A percentile compares a stretch with the other conserved stretches of the same genome.
Evolutionary conservation across 2,329 filamentous ascomycete species (phyloP).

Genomic region (Fusarium bactridioides): DNA sequence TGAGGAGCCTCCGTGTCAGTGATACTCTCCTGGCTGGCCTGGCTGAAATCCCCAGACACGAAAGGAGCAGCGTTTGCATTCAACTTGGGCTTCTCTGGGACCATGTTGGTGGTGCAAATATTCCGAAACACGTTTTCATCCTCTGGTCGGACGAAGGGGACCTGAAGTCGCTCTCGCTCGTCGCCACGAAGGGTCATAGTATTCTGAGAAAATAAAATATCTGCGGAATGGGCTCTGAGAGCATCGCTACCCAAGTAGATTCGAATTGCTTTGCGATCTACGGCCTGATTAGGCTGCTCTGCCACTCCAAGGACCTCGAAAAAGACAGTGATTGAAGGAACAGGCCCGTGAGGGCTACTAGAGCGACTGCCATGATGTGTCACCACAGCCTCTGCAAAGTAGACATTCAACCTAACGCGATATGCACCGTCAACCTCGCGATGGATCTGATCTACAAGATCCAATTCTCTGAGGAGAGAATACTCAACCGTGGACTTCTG

Average conservation of each 20-base stretch:
- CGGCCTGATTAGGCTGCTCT: conserved; percentile 50
- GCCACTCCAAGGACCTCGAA: conserved; percentile 75
- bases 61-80: conserved; percentile 61
- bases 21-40: conserved; percentile 29
- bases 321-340: conserved; percentile 80
- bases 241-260: conserved; percentile 92
- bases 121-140: conserved; percentile 83
- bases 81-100: conserved; percentile 64
- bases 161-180: conserved; percentile 84
- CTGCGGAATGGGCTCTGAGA: conserved; percentile 84
- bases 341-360: conserved; percentile 69
- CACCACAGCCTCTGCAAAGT: conserved; percentile 89
- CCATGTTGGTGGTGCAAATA: conserved; percentile 69
- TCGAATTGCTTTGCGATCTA: conserved; percentile 70
- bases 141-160: conserved; percentile 92
- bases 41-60: conserved; percentile 47
- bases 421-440: conserved; percentile 70
- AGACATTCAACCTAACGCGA: conserved; percentile 81
- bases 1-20: conserved; percentile 25
- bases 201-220: conserved; percentile 91
- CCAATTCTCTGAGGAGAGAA: conserved; percentile 77
- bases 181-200: conserved; percentile 87
- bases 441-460: conserved; percentile 71
- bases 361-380: conserved; percentile 78
- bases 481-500: conserved; percentile 85